Evolutionary conservation across 169 alveolate species (phyloP).

Genomic region (Plasmodium cynomolgi): DNA sequence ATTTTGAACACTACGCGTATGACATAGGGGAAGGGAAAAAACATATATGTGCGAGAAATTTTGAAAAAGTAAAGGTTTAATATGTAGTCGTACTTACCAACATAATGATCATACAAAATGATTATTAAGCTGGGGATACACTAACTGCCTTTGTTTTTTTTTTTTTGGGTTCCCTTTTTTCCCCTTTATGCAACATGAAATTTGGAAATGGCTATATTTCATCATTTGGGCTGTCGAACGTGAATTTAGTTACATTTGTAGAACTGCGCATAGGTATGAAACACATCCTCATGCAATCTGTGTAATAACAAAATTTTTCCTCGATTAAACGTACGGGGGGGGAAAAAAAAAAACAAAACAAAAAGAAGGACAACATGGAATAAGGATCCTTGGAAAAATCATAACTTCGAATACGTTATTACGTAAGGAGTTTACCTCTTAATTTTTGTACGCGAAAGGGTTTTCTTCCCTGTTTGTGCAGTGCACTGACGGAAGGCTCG

Average conservation of each 20-base stretch:
- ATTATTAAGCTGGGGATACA: background rate
- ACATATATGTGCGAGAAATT: background rate
- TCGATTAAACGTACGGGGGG: background rate
- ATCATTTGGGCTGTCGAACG: background rate
- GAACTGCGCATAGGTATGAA: background rate
- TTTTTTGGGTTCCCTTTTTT: background rate
- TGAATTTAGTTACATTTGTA: background rate
- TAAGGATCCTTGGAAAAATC: background rate
- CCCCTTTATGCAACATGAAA: background rate
- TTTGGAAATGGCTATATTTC: background rate
- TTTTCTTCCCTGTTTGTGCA: background rate
- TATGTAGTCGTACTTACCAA: background rate
- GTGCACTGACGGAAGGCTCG: background rate
- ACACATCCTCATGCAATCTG: background rate
- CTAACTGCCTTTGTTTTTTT: background rate
- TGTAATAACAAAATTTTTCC: background rate
- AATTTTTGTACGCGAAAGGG: background rate
- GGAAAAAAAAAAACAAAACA: background rate
- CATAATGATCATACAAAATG: background rate
- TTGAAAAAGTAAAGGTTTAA: background rate
- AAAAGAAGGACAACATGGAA: background rate
- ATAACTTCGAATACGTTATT: background rate
- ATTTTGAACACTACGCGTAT: background rate
- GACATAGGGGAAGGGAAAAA: background rate
- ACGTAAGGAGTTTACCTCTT: background rate